Percentiles rank a stretch among this genome's conserved stretches.
phyloP scores from a whole-genome alignment of 305 asterid species.

The Lippia alba region DNA sequence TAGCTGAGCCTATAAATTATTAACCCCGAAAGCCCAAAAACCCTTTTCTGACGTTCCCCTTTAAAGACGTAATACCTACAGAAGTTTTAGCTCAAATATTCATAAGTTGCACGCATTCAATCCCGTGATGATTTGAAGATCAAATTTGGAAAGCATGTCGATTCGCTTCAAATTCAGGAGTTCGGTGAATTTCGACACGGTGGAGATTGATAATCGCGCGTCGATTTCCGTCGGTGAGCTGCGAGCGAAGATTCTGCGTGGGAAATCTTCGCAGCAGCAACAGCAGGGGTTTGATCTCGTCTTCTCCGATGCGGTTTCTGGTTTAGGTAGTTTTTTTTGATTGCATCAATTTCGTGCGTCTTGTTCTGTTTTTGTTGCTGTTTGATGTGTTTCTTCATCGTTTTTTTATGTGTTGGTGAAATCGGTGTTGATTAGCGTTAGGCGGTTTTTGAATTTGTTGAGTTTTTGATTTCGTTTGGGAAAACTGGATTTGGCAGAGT shows the following conservation, averaged over 20 bases:
- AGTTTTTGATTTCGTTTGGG: not conserved
- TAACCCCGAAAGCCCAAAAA: conserved; percentile 28
- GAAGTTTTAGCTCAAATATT: not conserved
- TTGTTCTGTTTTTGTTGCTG: not conserved
- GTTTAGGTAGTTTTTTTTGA: conserved; percentile 44
- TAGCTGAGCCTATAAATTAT: conserved; percentile 23
- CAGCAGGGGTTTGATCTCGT: conserved; percentile 66
- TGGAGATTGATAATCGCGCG: conserved; percentile 47
- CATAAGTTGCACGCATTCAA: not conserved
- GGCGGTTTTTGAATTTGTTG: not conserved
- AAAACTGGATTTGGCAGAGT: conserved; percentile 49
- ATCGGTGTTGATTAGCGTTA: conserved; percentile 7
- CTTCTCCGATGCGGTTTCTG: conserved; percentile 56
- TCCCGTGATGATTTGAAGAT: conserved; percentile 30
- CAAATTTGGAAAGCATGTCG: conserved; percentile 39
- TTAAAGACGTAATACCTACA: not conserved
- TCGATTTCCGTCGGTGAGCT: conserved; percentile 54
- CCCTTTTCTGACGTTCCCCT: conserved; percentile 29
- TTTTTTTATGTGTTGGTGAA: conserved; percentile 6
- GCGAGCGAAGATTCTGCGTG: conserved; percentile 45
- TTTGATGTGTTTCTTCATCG: not conserved
- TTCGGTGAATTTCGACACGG: conserved; percentile 51
- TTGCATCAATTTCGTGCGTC: not conserved
- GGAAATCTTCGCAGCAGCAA: conserved; percentile 42
- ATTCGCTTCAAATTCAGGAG: conserved; percentile 66